Base-by-base conservation (phyloP, 352 stramenopile genomes). In the Globisporangium cylindrosporum region DNA sequence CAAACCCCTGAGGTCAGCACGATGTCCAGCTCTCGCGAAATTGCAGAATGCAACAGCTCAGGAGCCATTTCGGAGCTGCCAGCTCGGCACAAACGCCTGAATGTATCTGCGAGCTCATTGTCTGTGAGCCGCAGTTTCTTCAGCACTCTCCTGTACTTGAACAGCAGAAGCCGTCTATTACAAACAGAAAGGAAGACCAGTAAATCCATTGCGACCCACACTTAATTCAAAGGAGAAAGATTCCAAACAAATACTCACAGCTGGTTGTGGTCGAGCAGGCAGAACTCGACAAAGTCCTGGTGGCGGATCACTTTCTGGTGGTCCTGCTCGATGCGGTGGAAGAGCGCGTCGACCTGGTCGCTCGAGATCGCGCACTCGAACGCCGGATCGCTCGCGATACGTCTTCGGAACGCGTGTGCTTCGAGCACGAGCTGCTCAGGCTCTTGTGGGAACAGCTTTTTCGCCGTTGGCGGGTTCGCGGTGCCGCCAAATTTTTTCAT, bases 221-320 rank as follows among this genome's bases (percentile, higher is more conserved):
- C 4, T 27, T 0, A 54, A 6, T 8, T 7, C 14, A 54, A 15
- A 6, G 15, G 7, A 29, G 15, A 6, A 56, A 20, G 22, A 4
- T 49, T 3, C 41, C 14, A 68, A 27, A 27, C 7, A 15, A 3
- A 41, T 14, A 36, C 84, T 29, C 69, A 94, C 84, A 94, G 67
- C 58, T 94, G 86, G 41, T 90, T 83, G 57, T 90, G 83, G 56
- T 94, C 83, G 10, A 94, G 72, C 4, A 94, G 69, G 61, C 84
- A 94, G 55, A 94, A 94, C 67, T 92, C 86, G 9, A 94, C 79
- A 70, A 93, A 91, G 65, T 93, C 86, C 64, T 79, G 64, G 25
- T 89, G 86, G 18, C 86, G 74, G 34, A 93, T 72, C 38, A 89
- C 65, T 51, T 80, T 81, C 51, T 77, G 63, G 56, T 81, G 72